Base-by-base conservation (phyloP, 257 asterid species). In the Penstemon davidsonii region DNA sequence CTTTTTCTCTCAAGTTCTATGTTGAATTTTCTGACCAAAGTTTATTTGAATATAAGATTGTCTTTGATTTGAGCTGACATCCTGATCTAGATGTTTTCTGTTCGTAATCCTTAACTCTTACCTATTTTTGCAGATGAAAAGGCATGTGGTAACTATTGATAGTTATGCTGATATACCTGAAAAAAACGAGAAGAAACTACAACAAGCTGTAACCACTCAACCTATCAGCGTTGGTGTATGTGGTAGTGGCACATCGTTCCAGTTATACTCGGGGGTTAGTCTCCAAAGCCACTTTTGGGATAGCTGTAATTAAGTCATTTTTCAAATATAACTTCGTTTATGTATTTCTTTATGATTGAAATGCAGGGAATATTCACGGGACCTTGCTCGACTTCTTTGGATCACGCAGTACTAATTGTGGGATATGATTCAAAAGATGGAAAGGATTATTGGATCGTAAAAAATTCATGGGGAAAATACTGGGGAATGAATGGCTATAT, bases 191-290 rank as follows among this genome's bases (percentile, higher is more conserved):
- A 79, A 81, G 66, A 82, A 77, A 83, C 86, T 94, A 8, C 84
- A 76, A 25, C 76, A 82, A 57, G 96, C 97, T 0, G 99, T 91
- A 3, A 96, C 87, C 6, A 72, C 79, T 70, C 99, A 94, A 73
- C 99, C 99, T 38, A 81, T 94, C 55, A 91, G 99, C 59, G 99
- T 94, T 25, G 99, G 99, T 51, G 85, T 94, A 67, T 84, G 95
- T 53, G 99, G 99, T 43, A 88, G 97, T 51, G 96, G 78, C 39
- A 56, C 83, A 43, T 71, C 80, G 0, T 94, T 94, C 78, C 99
- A 94, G 75, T 73, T 87, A 50, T 94, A 94, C 79, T 88, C 99
- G 0, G 50, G 69, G 90, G 99, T 94, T 55, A 7, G 88, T 82
- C 5, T 66, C 25, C 7, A 6, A 13, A 37, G 2, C 11, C 36